Percentiles rank a stretch among this genome's conserved stretches.
Conservation (phyloP, 345 rosid genomes). For the Passiflora organensis region DNA sequence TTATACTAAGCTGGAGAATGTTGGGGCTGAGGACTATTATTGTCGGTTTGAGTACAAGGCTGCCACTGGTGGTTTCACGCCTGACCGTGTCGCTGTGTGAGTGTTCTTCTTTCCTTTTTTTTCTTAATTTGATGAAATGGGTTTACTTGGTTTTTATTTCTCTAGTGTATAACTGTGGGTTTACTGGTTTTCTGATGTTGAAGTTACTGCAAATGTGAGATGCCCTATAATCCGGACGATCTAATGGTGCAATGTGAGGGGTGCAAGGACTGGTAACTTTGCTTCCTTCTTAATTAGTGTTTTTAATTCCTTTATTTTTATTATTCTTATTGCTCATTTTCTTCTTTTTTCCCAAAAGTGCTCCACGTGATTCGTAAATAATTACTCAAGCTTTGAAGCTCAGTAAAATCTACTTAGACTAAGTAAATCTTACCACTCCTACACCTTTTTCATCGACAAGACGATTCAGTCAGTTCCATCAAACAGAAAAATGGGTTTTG, state of each 20-base stretch:
- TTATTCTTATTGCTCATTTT: too few relatives aligned
- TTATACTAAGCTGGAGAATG: conserved; percentile 71
- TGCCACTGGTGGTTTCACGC: conserved; percentile 73
- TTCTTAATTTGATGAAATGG: too few relatives aligned
- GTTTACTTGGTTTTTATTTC: neutral
- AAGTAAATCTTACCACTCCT: too few relatives aligned
- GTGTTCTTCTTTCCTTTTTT: conserved; percentile 30
- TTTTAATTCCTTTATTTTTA: neutral
- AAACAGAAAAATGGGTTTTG: too few relatives aligned
- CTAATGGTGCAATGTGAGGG: conserved; percentile 92
- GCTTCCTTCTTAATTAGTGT: neutral
- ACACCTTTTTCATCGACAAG: too few relatives aligned
- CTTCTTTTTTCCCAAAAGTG: too few relatives aligned
- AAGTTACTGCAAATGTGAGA: conserved; percentile 91
- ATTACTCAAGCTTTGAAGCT: too few relatives aligned
- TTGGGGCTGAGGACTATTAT: conserved; percentile 76
- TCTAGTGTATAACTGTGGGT: neutral
- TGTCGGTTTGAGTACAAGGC: conserved; percentile 85
- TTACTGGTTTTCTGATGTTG: conserved; percentile 12
- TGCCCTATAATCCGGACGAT: conserved; percentile 92
- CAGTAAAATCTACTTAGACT: too few relatives aligned
- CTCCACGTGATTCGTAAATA: too few relatives aligned
- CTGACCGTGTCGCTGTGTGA: conserved; percentile 90
- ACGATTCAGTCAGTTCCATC: too few relatives aligned
- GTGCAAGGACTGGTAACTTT: conserved; percentile 81